Evolutionary conservation across 495 filamentous ascomycete genomes (phyloP), one percentile per base, ranked within the genome.

Genomic region (Schizothecium vesticola): DNA sequence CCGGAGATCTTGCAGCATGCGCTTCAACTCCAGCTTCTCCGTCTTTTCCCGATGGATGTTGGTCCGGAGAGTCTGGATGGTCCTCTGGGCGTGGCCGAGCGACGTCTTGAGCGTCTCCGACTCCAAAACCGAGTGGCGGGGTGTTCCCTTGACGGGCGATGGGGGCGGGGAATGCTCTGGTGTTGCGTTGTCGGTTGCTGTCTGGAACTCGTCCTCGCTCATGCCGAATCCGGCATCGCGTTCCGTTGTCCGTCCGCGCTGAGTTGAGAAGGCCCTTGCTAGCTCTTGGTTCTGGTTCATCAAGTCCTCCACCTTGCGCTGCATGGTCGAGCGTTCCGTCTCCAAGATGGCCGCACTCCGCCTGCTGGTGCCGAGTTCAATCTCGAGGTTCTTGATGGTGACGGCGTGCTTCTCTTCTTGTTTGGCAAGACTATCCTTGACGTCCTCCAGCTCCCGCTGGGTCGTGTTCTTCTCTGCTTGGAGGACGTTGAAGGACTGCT

Each of bases 11-110:
- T 97, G 96, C 31, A 99, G 85, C 88, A 99, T 92, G 65, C 96
- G 91, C 78, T 91, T 94, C 59, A 97, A 84, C 76, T 99, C 95
- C 24, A 97, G 86, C 82, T 97, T 99, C 77, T 99, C 95, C 0
- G 94, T 96, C 85, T 97, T 99, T 79, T 99, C 95, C 26, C 95
- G 90, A 76, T 97, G 93, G 63, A 98, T 91, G 71, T 93, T 97
- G 77, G 88, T 91, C 80, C 96, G 93, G 36, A 98, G 84, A 67
- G 92, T 94, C 75, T 97, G 92, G 64, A 99, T 97, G 86, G 96
- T 96, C 59, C 93, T 87, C 74, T 98, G 94, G 43, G 95, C 95
- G 79, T 98, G 95, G 66, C 94, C 90, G 31, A 97, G 83, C 22
- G 93, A 97, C 61, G 92, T 96, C 80, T 93, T 94, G 64, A 98